Base-by-base conservation (phyloP, 108 stramenopile species). In the Discostella stelligeroides region DNA sequence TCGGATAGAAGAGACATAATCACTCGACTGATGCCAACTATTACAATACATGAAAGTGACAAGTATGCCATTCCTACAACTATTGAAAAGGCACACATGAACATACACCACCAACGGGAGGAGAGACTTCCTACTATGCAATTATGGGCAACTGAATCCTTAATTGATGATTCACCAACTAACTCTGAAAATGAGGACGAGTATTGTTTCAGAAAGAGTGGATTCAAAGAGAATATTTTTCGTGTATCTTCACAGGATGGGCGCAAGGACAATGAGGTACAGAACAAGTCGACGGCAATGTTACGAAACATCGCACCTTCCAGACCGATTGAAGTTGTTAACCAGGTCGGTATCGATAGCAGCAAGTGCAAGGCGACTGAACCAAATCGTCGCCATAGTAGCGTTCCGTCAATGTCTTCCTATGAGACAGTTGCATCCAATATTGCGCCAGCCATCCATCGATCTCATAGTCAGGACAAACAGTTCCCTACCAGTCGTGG, bases 1-100 rank as follows among this genome's bases (percentile, higher is more conserved):
- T 20, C 57, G 17, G 21, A 63, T 47, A 63, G 62, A 34, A 63
- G 62, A 17, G 62, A 63, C 47, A 63, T 43, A 0, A 63, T 63
- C 14, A 63, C 62, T 48, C 62, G 62, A 38, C 29, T n/a, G 20
- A 45, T 63, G 62, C 62, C 62, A 9, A 63, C 46, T 0, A 47
- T 63, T 18, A 42, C 62, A 9, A 63, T 63, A 18, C 45, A 34
- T 48, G 60, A 61, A 0, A 45, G 39, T 45, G 62, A 63, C 23
- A 63, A 46, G n/a, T 63, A 63, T 27, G 40, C 46, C 4, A 63
- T 63, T 10, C 62, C 43, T 34, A 63, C 21, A 28, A 63, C 62
- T 42, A 43, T 48, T 17, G 13, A 63, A 48, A 63, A 27, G 62
- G 41, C 40, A 29, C 21, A 45, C n/a, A 47, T 63, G 2, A 20